phyloP scores from a whole-genome alignment of 768 basidiomycete genomes.

The Agrocybe pediades region DNA sequence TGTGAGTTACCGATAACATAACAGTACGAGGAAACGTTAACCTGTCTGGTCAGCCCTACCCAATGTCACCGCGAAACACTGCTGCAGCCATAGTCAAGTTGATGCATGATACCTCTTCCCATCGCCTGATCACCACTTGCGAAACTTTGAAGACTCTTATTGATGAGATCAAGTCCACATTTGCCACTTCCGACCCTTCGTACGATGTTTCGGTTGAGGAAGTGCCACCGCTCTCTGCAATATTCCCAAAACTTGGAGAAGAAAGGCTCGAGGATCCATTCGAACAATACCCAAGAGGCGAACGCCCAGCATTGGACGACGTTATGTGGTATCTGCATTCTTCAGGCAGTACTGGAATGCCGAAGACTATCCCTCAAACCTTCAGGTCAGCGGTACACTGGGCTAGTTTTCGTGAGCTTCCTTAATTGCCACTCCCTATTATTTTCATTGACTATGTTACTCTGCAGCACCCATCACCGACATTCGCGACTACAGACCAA shows the following conservation, averaged over 20 bases:
- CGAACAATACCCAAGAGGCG: conserved; percentile 22
- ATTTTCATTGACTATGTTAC: not conserved
- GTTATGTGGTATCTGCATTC: conserved; percentile 44
- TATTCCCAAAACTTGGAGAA: conserved; percentile 42
- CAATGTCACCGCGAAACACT: conserved; percentile 41
- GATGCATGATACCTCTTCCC: conserved; percentile 37
- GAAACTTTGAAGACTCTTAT: conserved; percentile 30
- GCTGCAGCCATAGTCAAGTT: conserved; percentile 34
- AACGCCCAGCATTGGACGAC: conserved; percentile 19
- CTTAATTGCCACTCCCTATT: not conserved
- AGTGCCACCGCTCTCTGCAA: conserved; percentile 25
- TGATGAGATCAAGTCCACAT: conserved; percentile 23
- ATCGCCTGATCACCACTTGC: conserved; percentile 37
- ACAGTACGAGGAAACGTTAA: not conserved
- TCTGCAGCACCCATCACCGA: conserved; percentile 15
- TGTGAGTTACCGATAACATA: conserved; percentile 20
- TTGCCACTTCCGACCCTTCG: conserved; percentile 14
- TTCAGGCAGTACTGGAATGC: conserved; percentile 50
- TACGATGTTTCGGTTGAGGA: conserved; percentile 31
- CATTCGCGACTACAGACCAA: conserved; percentile 17
- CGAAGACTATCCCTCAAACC: conserved; percentile 41
- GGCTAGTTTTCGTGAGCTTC: conserved; percentile 34
- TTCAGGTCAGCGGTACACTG: conserved; percentile 32
- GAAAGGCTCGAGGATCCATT: conserved; percentile 32
- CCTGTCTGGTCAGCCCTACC: conserved; percentile 34